Conservation (phyloP, 768 basidiomycete species). For the Pleurotus citrinopileatus region DNA sequence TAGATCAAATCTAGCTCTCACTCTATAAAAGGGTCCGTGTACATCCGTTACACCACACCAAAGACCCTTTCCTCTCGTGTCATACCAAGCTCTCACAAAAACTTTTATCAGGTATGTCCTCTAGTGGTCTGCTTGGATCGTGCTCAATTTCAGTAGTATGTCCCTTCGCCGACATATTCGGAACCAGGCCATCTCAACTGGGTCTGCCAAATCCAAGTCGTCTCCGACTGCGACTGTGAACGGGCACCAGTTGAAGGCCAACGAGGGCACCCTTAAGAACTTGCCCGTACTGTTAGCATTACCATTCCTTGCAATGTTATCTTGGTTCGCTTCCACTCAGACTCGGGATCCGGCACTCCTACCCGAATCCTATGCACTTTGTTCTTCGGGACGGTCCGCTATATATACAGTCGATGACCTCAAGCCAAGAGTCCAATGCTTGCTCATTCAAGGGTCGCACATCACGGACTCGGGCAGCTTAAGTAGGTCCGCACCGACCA, state of each 20-base stretch:
- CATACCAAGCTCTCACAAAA: too few relatives aligned
- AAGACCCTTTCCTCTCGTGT: too few relatives aligned
- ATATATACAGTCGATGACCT: constrained; percentile 69
- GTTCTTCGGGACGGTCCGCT: constrained; percentile 45
- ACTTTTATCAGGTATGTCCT: too few relatives aligned
- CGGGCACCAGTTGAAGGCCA: background rate
- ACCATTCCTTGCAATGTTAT: constrained; percentile 13
- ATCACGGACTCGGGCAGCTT: constrained; percentile 56
- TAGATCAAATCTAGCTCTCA: too few relatives aligned
- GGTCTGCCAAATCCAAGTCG: too few relatives aligned
- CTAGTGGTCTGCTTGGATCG: too few relatives aligned
- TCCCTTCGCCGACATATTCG: background rate
- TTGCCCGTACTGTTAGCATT: background rate
- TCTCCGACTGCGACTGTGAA: too few relatives aligned
- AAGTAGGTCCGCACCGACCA: constrained; percentile 35
- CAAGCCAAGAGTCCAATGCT: constrained; percentile 55
- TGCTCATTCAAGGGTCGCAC: constrained; percentile 49
- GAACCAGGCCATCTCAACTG: too few relatives aligned
- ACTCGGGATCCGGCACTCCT: background rate
- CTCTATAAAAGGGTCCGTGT: too few relatives aligned
- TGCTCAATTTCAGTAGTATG: too few relatives aligned
- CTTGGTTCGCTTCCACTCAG: constrained; percentile 10
- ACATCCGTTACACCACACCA: too few relatives aligned
- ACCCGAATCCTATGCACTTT: constrained; percentile 51
- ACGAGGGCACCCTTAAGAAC: background rate